Evolutionary conservation across 176 grass and related monocot species (phyloP).

Genomic region (Oryza punctata): DNA sequence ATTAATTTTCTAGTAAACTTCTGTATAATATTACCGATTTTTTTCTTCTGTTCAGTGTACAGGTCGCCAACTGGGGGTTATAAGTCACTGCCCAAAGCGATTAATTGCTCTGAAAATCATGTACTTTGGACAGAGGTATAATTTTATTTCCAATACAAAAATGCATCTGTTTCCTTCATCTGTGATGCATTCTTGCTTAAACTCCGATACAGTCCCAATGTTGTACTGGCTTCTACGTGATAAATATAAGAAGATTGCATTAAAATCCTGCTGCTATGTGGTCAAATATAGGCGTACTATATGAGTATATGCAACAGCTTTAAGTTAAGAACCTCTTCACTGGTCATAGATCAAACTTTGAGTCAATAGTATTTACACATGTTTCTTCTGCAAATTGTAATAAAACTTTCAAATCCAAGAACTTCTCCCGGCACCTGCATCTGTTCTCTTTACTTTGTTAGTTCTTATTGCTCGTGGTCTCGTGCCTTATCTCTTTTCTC

Average conservation of each 20-base stretch:
- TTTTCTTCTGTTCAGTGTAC: constrained; percentile 21
- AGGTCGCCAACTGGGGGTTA: constrained; percentile 44
- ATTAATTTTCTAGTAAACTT: background rate
- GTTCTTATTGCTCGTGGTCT: constrained; percentile 14
- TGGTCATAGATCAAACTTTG: background rate
- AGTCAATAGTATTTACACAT: background rate
- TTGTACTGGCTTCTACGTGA: constrained; percentile 10
- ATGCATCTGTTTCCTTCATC: background rate
- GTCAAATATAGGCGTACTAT: constrained; percentile 5
- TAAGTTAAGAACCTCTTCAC: background rate
- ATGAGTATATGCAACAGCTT: background rate
- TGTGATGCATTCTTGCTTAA: background rate
- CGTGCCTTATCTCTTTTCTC: background rate
- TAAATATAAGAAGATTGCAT: background rate
- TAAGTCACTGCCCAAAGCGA: constrained; percentile 60
- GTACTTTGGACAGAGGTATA: constrained; percentile 89
- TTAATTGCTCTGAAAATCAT: constrained; percentile 78
- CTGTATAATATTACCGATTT: background rate
- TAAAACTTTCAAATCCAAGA: background rate
- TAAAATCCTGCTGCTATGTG: background rate
- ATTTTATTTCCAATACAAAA: constrained; percentile 21
- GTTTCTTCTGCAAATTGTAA: no score
- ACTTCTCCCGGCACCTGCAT: constrained; percentile 10
- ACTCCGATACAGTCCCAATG: background rate
- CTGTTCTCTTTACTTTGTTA: constrained; percentile 12